Conservation (phyloP, 202 grass and related monocot species). For the Dendrocalamus latiflorus region DNA sequence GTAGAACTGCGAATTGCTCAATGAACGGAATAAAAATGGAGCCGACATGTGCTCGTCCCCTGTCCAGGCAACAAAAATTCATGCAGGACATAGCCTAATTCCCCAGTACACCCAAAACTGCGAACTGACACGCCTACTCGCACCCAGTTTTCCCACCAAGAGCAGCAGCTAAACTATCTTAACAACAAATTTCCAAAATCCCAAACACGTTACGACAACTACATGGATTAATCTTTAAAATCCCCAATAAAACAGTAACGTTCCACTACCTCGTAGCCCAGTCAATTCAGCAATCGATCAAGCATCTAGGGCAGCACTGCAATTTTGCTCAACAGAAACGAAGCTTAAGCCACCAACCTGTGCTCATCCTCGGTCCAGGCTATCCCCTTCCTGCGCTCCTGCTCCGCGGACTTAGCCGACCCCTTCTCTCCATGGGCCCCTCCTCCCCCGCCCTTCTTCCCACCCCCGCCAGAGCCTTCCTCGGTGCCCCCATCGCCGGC, state of each 20-base stretch:
- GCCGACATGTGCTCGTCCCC: slow-evolving; percentile 81
- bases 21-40: not conserved
- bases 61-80: slow-evolving; percentile 56
- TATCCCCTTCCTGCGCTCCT: slow-evolving; percentile 89
- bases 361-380: slow-evolving; percentile 99
- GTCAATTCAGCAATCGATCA: slow-evolving; percentile 22
- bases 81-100: not conserved
- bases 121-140: not conserved
- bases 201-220: not conserved
- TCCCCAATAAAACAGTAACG: not conserved
- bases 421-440: slow-evolving; percentile 52
- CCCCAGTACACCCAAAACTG: not conserved
- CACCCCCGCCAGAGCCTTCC: slow-evolving; percentile 26
- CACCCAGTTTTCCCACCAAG: not conserved
- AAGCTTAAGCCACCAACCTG: slow-evolving; percentile 44
- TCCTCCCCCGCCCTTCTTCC: slow-evolving; percentile 48
- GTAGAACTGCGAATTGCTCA: not conserved
- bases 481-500: slow-evolving; percentile 31
- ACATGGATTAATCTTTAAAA: not conserved
- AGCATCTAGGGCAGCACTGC: not conserved
- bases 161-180: not conserved
- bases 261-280: not conserved
- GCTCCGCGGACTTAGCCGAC: slow-evolving; percentile 55
- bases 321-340: not conserved
- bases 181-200: not conserved